Base-by-base conservation (phyloP, 75 land plant species). In the Larix kaempferi region DNA sequence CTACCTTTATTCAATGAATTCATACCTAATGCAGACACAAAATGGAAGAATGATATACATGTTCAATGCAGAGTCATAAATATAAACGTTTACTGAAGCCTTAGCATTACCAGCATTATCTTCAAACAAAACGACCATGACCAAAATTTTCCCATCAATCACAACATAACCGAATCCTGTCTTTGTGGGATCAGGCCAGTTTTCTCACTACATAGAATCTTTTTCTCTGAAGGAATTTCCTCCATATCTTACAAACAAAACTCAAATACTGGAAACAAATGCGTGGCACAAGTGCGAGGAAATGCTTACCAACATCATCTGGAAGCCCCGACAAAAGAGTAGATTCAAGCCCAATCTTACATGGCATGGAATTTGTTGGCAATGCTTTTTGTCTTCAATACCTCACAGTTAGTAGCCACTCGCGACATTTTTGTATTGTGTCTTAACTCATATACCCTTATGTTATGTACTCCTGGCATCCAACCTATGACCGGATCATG, bases 21-120 rank as follows among this genome's bases (percentile, higher is more conserved):
- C n/a, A 23, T 49, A 41, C 29, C 7, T 17, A 35, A n/a, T n/a
- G n/a, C n/a, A n/a, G n/a, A n/a, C n/a, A n/a, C n/a, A n/a, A n/a
- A n/a, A n/a, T n/a, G n/a, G 55, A 72, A 2, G 26, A 49, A 13
- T 8, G 44, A 29, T 66, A 57, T 44, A 92, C 94, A 88, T 87
- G 82, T 92, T 89, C n/a, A 92, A 87, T 59, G 90, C 80, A 69
- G 90, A 86, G 80, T 92, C 92, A 79, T 92, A 92, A 26, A 84
- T 81, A 44, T 88, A 85, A 59, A 90, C 87, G 79, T 89, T 90
- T 29, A 83, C 81, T 6, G 90, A 86, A 37, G 76, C 86, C 73
- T 44, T 64, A 25, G 73, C 74, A 57, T 52, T 75, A 16, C 87
- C 87, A 58, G 25, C 76, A 54, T 73, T 77, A 49, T 80, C 64